These are phyloP conservation scores for Celoporthe dispersa DNA, from an alignment of 2,329 filamentous ascomycete species.

Conservation along the genomic window DNA sequence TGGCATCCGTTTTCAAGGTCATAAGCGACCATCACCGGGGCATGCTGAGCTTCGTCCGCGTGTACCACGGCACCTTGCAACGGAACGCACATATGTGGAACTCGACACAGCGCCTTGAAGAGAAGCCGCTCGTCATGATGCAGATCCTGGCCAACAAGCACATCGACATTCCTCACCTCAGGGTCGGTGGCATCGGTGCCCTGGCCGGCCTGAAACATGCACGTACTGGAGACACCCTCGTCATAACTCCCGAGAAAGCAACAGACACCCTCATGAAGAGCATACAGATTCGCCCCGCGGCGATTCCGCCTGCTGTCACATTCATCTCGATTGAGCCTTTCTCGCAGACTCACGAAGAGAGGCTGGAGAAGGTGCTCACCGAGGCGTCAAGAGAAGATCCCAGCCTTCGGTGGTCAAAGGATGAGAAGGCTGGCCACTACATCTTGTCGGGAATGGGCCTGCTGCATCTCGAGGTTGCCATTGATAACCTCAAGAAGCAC, in stretches of 20 bases:
- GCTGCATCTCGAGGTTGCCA: constrained; percentile 89
- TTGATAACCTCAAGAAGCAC: constrained; percentile 84
- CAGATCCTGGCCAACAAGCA: constrained; percentile 91
- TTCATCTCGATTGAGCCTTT: constrained; percentile 88
- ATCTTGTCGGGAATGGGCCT: constrained; percentile 96
- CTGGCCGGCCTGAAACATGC: constrained; percentile 87
- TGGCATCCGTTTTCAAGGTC: constrained; percentile 88
- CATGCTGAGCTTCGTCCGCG: constrained; percentile 86
- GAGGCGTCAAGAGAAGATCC: constrained; percentile 90
- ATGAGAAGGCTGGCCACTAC: constrained; percentile 91
- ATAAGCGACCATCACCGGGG: constrained; percentile 86
- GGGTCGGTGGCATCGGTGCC: constrained; percentile 90
- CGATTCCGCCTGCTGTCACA: constrained; percentile 91
- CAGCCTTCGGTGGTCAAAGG: constrained; percentile 80
- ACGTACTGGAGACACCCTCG: constrained; percentile 90
- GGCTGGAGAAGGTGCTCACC: constrained; percentile 74
- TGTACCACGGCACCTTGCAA: constrained; percentile 82
- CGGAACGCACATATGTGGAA: constrained; percentile 82
- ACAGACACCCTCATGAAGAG: constrained; percentile 72
- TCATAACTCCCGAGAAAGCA: constrained; percentile 69
- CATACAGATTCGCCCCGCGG: constrained; percentile 83
- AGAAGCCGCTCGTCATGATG: constrained; percentile 78
- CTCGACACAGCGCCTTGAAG: constrained; percentile 78
- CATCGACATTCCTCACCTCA: constrained; percentile 79
- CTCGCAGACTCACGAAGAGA: constrained; percentile 69